Conservation (phyloP, 2,329 filamentous ascomycete species). For the Fusarium paranaense region DNA sequence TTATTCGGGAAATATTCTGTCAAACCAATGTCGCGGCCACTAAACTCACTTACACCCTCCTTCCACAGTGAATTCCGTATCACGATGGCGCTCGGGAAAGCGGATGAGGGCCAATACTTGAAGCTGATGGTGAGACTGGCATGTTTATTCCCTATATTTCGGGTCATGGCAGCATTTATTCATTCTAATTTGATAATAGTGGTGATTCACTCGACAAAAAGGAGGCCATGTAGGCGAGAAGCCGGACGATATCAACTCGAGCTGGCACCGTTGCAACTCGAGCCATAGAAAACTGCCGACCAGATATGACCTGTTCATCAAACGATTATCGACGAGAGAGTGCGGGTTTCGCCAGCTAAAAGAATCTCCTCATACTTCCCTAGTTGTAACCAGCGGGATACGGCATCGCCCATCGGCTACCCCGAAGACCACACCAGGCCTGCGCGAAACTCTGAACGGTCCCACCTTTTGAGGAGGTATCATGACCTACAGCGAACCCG, state of each 20-base stretch:
- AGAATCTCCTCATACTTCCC: neutral
- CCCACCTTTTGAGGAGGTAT: constrained; percentile 6
- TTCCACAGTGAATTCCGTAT: constrained; percentile 26
- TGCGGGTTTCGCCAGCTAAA: neutral
- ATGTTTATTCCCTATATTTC: constrained; percentile 4
- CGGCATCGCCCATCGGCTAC: neutral
- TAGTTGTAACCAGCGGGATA: neutral
- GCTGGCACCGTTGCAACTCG: neutral
- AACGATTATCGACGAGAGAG: neutral
- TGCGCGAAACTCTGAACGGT: neutral
- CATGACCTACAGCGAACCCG: constrained; percentile 31
- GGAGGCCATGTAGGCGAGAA: neutral
- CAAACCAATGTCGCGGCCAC: constrained; percentile 23
- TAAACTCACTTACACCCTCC: constrained; percentile 16
- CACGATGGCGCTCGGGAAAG: constrained; percentile 28
- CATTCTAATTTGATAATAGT: neutral
- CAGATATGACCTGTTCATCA: neutral
- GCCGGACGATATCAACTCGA: neutral
- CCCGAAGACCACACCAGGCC: neutral
- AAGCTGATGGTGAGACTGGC: constrained; percentile 16
- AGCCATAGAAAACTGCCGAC: neutral
- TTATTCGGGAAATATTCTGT: constrained; percentile 2
- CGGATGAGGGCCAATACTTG: constrained; percentile 31
- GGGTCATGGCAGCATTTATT: constrained; percentile 3
- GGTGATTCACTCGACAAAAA: neutral